Percentiles rank a stretch among this genome's conserved stretches.
These are phyloP conservation scores for Citrullus colocynthis DNA, from an alignment of 306 rosid genomes.

Conservation along the genomic window DNA sequence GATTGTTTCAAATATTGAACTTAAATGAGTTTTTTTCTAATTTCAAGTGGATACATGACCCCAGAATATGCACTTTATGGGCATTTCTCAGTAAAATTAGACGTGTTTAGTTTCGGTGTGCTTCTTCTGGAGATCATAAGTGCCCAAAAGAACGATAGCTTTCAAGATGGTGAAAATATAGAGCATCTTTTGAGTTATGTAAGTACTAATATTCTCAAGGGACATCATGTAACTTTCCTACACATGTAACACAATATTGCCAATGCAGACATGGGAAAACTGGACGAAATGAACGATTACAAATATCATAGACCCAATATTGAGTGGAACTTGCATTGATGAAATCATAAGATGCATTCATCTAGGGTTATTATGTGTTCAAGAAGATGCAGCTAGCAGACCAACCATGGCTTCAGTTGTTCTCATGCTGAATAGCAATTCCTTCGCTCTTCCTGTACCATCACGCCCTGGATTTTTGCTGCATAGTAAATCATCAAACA, in stretches of 20 bases:
- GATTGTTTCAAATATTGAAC: background rate
- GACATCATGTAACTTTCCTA: background rate
- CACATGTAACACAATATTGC: background rate
- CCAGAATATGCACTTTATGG: background rate
- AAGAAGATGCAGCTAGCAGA: background rate
- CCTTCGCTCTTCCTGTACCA: conserved; percentile 1
- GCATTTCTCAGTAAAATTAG: background rate
- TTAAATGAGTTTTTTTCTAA: background rate
- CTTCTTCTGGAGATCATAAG: background rate
- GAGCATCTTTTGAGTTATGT: background rate
- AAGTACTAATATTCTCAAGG: background rate
- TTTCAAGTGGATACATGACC: conserved; percentile 5
- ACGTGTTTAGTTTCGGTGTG: conserved; percentile 4
- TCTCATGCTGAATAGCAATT: background rate
- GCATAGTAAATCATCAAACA: background rate
- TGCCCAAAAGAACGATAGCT: background rate
- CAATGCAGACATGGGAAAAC: conserved; percentile 1
- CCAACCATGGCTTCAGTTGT: conserved; percentile 1
- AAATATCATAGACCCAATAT: background rate
- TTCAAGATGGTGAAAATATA: background rate
- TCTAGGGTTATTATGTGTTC: background rate
- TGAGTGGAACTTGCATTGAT: background rate
- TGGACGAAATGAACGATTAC: background rate
- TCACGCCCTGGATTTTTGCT: background rate
- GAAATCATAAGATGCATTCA: background rate